phyloP scores from a whole-genome alignment of 768 basidiomycete species.

The Psilocybe cubensis region DNA sequence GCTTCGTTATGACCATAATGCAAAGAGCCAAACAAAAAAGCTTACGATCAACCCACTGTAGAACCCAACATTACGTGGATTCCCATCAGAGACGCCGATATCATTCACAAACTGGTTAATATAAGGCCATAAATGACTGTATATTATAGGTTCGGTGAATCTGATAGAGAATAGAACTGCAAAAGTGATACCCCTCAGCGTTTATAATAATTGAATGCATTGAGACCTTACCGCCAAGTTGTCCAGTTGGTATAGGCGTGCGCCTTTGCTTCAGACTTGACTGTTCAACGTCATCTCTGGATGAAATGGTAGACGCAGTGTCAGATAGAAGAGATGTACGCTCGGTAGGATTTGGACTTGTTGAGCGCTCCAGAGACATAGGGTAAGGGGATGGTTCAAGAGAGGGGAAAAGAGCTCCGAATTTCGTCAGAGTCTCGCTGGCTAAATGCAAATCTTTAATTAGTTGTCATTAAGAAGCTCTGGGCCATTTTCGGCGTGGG shows the following conservation, averaged over 20 bases:
- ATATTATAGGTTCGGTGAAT: constrained; percentile 5
- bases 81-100: constrained; percentile 3
- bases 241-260: not conserved
- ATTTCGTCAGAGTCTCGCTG: not conserved
- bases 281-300: not conserved
- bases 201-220: not conserved
- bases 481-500: not conserved
- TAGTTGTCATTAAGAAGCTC: not conserved
- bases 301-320: not conserved
- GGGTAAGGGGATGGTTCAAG: not conserved
- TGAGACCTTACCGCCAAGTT: not conserved
- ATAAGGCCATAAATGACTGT: constrained; percentile 7
- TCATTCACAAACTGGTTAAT: constrained; percentile 7
- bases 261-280: too few relatives aligned
- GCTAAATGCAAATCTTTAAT: not conserved
- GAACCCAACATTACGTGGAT: not conserved
- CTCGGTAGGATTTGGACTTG: not conserved
- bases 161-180: constrained; percentile 4
- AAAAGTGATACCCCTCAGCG: not conserved
- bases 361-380: not conserved
- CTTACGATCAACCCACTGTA: constrained; percentile 3
- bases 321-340: not conserved
- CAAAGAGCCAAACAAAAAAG: not conserved
- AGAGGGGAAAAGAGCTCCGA: not conserved
- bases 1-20: not conserved